Base-by-base conservation (phyloP, 371 early-diverging fungal genomes). In the Mortierella sp. region DNA sequence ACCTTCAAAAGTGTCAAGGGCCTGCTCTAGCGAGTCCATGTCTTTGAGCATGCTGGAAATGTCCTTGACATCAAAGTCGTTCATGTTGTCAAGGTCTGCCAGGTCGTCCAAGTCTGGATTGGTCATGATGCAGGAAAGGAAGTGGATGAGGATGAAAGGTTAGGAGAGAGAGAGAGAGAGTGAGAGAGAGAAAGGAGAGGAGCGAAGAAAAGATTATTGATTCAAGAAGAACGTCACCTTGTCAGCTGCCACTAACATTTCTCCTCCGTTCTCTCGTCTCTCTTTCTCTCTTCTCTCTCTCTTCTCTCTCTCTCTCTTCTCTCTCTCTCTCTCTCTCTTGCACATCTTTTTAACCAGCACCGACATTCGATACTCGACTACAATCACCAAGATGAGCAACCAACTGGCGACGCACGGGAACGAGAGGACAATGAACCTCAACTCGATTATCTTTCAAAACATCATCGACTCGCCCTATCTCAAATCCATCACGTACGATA, bases 381-480 rank as follows among this genome's bases (percentile, higher is more conserved):
- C 72, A 68, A 62, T 66, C 28, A 37, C 3, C 62, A 71, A 30
- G 50, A 80, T 71, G 66, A 83, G 74, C 76, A 92, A 92, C 68
- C 81, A 68, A 28, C 70, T 93, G 28, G 93, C 92, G 57, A 93
- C 94, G 23, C 88, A 88, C 82, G 94, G 94, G 28, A 94, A 92
- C 71, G 92, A 89, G 62, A 80, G 83, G 55, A 94, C 92, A 29
- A 96, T 94, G 95, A 96, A 96, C 80, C 76, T 94, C 79, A 94
- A 94, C 80, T 87, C 90, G 21, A 84, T 94, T 62, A 82, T 93
- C 30, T 89, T 90, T 62, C 88, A 90, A 61, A 93, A 92, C 67
- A 92, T 92, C 64, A 70, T 87, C 30, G 87, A 86, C 7, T 93
- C 92, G 4, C 89, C 88, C 18, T 93, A 93, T 68, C 91, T 91